Evolutionary conservation across 257 asterid species (phyloP), one percentile per base, ranked within the genome.

Genomic region (Solanum acaule): DNA sequence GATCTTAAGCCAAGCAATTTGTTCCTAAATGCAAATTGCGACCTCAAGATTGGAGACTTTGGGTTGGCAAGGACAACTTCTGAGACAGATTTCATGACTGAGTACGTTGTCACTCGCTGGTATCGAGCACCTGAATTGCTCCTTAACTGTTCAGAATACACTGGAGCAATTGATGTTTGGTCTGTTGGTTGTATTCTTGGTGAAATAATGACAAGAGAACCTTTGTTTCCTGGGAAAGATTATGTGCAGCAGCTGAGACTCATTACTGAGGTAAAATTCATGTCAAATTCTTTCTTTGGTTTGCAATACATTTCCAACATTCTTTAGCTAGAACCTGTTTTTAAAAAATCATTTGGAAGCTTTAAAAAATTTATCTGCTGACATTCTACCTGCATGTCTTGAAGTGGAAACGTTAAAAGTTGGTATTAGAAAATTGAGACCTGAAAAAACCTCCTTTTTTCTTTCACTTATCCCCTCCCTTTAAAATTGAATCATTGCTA

Each of bases 1-100:
- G 98, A 96, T 92, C 95, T 96, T 65, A 96, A 96, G 89, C 98
- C 98, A 49, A 95, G 98, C 91, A 96, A 96, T 88, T 92, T 96
- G 89, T 87, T 96, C 91, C 92, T 96, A 88, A 96, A 93, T 86
- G 95, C 96, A 86, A 96, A 96, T 46, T 95, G 98, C 79, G 98
- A 95, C 91, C 95, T 95, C 71, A 96, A 94, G 91, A 87, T 95
- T 38, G 98, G 97, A 85, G 98, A 96, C 91, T 96, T 96, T 88
- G 98, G 98, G 67, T 92, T 96, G 94, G 98, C 98, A 56, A 92
- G 98, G 90, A 95, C 94, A 3, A 95, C 98, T 42, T 93, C 96
- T 49, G 98, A 96, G 90, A 93, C 98, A 1, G 98, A 96, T 89
- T 96, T 96, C 90, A 96, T 95, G 98, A 96, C 98, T 8, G 98